Base-by-base conservation (phyloP, 2,329 filamentous ascomycete species). In the Fusarium piperis region DNA sequence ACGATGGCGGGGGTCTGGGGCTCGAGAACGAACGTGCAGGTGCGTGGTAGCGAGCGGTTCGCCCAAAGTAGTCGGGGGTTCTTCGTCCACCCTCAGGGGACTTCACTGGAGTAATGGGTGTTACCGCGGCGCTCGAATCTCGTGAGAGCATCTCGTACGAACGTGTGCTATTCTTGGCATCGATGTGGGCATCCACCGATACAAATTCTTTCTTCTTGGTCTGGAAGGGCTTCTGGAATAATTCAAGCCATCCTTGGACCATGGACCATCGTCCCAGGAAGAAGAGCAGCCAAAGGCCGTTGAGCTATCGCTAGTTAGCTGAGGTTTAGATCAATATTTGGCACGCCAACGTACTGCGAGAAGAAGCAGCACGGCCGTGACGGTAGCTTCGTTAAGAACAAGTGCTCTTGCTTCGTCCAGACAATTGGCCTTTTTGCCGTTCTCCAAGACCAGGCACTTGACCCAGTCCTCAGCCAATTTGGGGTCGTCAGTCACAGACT, bases 191-290 rank as follows among this genome's bases (percentile, higher is more conserved):
- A 78, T 98, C 95, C 51, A 93, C 91, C 39, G 94, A 97, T 71
- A 97, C 93, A 76, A 98, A 98, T 80, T 98, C 95, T 75, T 90
- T 89, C 78, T 92, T 89, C 59, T 85, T 83, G 65, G 82, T 84
- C 59, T 85, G 83, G 67, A 89, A 82, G 55, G 84, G 78, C 38
- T 81, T 79, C 61, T 80, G 83, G 72, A 91, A 80, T 44, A 95
- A 82, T 28, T 97, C 91, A 44, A 85, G 74, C 96, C 96, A 99
- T 69, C 93, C 96, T 4, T 86, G 88, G 62, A 97, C 85, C 91
- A 98, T 97, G n/a, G 93, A 92, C 80, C 89, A 90, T 59, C 95
- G 92, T 38, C 93, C 92, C 33, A 98, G 89, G 65, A 98, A 89
- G 61, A 97, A 81, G 64, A 97, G 87, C 56, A 93, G 89, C 90